These are phyloP conservation scores for Paramecium primaurelia DNA, from an alignment of 73 alveolate species.

Conservation along the genomic window DNA sequence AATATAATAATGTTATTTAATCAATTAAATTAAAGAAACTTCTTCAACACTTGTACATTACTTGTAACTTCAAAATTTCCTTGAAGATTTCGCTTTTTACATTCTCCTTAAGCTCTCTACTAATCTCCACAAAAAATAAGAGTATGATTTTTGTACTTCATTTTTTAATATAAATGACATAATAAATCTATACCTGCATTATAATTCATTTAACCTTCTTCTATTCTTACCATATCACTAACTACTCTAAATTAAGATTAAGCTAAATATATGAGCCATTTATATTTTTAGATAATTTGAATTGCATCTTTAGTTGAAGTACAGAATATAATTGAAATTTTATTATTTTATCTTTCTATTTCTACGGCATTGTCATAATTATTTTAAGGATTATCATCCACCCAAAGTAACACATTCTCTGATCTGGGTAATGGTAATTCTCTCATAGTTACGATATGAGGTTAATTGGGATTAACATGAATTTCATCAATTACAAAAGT, in stretches of 20 bases:
- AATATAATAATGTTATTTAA: no score
- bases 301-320: not conserved
- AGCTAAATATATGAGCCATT: not conserved
- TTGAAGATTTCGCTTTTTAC: not conserved
- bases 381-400: not conserved
- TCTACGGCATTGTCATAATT: not conserved
- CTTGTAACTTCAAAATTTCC: not conserved
- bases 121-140: not conserved
- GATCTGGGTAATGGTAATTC: not conserved
- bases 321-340: not conserved
- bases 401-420: not conserved
- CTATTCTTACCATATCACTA: not conserved
- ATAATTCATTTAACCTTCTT: not conserved
- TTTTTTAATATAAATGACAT: not conserved
- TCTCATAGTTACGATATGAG: not conserved
- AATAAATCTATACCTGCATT: not conserved
- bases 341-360: not conserved
- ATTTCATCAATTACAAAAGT: not conserved
- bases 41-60: not conserved
- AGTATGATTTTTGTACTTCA: not conserved
- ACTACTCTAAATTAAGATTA: not conserved
- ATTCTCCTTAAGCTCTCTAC: not conserved
- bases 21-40: not conserved
- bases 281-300: not conserved
- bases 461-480: not conserved